Conservation (phyloP, 2,329 filamentous ascomycete species). For the Bretziella fagacearum region DNA sequence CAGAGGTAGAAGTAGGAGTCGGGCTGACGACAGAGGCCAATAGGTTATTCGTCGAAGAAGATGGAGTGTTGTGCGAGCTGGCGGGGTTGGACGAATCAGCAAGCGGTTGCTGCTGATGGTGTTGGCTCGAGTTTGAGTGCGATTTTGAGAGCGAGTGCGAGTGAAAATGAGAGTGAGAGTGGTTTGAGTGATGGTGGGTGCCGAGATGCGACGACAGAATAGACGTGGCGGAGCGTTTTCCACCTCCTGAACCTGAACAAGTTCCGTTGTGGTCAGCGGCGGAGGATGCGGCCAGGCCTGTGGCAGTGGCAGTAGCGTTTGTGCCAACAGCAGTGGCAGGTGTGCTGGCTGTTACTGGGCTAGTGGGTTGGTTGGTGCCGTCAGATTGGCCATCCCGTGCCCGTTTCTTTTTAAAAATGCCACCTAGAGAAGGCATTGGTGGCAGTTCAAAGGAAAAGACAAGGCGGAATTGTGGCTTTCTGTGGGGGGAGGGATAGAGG, state of each 20-base stretch:
- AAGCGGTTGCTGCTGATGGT: background rate
- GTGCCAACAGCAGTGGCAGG: conserved; percentile 6
- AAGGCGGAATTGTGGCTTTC: conserved; percentile 5
- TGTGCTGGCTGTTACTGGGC: conserved; percentile 25
- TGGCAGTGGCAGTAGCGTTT: conserved; percentile 6
- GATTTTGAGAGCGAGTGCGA: background rate
- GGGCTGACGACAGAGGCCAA: background rate
- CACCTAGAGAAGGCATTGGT: conserved; percentile 82
- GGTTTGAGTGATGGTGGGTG: background rate
- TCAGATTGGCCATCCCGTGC: conserved; percentile 76
- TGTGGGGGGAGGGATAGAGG: background rate
- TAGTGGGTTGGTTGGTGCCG: conserved; percentile 47
- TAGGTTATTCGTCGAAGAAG: background rate
- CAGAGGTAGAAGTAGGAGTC: background rate
- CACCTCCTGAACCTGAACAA: background rate
- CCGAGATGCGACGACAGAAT: conserved; percentile 10
- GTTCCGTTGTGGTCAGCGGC: conserved; percentile 2
- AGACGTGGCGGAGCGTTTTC: background rate
- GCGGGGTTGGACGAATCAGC: background rate
- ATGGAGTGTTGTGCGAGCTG: background rate
- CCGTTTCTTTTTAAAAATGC: conserved; percentile 98
- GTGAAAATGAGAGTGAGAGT: conserved; percentile 3
- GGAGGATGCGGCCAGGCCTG: conserved; percentile 8
- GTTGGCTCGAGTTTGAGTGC: background rate
- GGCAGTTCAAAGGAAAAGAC: conserved; percentile 4